Evolutionary conservation across 2,329 filamentous ascomycete species (phyloP), one percentile per base, ranked within the genome.

Genomic region (Penicillium sclerotigenum): DNA sequence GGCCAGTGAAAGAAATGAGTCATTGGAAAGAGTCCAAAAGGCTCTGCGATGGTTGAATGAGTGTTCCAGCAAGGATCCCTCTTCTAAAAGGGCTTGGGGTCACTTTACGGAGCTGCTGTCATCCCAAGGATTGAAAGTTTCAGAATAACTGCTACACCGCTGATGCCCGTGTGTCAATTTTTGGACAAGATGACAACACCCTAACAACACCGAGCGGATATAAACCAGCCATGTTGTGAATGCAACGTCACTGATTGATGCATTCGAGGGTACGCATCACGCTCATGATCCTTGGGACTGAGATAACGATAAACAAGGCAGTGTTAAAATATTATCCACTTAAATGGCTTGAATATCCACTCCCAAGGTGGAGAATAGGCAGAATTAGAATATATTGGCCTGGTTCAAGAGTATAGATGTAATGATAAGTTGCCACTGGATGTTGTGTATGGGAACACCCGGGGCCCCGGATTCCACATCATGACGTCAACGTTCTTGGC

Each of bases 31-130:
- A 5, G 51, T 73, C 33, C 66, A 70, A 58, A 76, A 75, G 52
- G 71, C 65, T n/a, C 57, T 70, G 9, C 59, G 60, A 16, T 77
- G 75, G 75, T 63, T 77, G 6, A 64, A 65, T 24, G 66, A 68
- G 37, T 69, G 76, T 58, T 72, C 71, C 18, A 57, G 58, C 18
- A 66, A 68, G 20, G 71, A 74, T 56, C 37, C 62, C 7, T 68
- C 68, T 6, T 72, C 71, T 9, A 56, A 64, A 38, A 66, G 70
- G 48, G 73, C 74, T 9, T 75, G 68, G 67, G 47, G 58, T 43
- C 58, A 71, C 41, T 72, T 70, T 42, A 59, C 56, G 40, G 65
- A 67, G 18, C 56, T 71, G 24, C 50, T 71, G 31, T 54, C 65
- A 14, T 60, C 60, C 16, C 58, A 67, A 41, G 61, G 59, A 10